Evolutionary conservation across 768 basidiomycete genomes (phyloP).

Genomic region (Suillus variegatus): DNA sequence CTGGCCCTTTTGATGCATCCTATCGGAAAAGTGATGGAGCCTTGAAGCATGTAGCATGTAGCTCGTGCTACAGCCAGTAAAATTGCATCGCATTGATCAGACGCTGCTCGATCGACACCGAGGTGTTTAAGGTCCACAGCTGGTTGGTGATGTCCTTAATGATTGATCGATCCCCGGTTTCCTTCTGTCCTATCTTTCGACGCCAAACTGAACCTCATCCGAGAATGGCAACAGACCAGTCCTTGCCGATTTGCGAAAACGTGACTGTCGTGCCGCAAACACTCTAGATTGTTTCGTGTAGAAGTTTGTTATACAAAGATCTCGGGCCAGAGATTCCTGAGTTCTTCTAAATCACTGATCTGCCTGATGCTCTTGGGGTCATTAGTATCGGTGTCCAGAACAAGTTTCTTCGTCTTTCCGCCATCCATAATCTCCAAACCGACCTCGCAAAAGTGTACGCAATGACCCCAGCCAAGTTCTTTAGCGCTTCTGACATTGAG

Average conservation of each 20-base stretch:
- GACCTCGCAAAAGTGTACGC: slow-evolving; percentile 76
- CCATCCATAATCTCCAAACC: slow-evolving; percentile 66
- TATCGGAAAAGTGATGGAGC: background rate
- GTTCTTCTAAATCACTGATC: slow-evolving; percentile 61
- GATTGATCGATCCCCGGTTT: background rate
- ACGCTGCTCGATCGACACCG: background rate
- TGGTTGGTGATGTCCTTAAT: background rate
- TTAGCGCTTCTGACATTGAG: slow-evolving; percentile 69
- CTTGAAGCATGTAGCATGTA: background rate
- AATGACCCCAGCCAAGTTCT: slow-evolving; percentile 67
- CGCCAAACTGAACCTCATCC: too few species aligned
- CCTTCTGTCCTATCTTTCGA: background rate
- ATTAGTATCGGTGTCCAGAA: slow-evolving; percentile 37
- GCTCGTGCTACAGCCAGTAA: background rate
- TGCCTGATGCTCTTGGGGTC: slow-evolving; percentile 48
- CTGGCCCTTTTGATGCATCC: background rate
- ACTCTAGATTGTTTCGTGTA: background rate
- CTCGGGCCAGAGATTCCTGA: slow-evolving; percentile 74
- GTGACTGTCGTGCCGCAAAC: background rate
- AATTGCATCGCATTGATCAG: background rate
- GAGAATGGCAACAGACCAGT: background rate
- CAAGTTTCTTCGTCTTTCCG: slow-evolving; percentile 50
- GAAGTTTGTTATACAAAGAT: slow-evolving; percentile 51
- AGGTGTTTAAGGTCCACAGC: background rate
- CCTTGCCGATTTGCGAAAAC: background rate